These are phyloP conservation scores for Boletus mariae DNA, from an alignment of 1,284 basidiomycete species.

Conservation along the genomic window DNA sequence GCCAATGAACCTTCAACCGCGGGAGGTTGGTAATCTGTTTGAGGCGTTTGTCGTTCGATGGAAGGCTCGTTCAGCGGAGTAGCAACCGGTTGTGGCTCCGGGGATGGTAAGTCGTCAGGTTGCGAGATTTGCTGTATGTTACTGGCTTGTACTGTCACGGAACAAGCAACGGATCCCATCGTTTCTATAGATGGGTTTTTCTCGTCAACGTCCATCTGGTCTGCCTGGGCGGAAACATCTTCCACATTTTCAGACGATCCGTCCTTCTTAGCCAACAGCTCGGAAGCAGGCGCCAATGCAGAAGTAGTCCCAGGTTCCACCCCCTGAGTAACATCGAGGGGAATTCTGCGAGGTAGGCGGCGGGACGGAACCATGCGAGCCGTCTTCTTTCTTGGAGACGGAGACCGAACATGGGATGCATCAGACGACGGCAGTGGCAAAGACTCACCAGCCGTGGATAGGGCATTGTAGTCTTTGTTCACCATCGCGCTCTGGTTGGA, in stretches of 20 bases:
- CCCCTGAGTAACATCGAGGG: slow-evolving; percentile 1
- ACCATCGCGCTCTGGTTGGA: slow-evolving; percentile 5
- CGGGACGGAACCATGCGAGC: slow-evolving; percentile 28
- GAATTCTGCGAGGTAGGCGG: slow-evolving; percentile 20
- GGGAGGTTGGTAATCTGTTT: not conserved
- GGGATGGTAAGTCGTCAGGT: not conserved
- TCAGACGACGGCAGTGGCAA: not conserved
- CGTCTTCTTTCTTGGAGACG: slow-evolving; percentile 17
- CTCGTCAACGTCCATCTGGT: slow-evolving; percentile 9
- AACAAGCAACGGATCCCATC: not conserved
- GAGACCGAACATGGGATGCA: slow-evolving; percentile 5
- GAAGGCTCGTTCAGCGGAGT: not conserved
- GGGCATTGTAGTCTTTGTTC: not conserved
- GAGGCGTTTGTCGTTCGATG: not conserved
- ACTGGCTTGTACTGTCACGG: not conserved
- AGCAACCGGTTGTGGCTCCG: not conserved
- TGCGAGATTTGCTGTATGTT: not conserved
- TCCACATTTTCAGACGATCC: not conserved
- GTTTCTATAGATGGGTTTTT: not conserved
- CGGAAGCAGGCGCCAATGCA: not conserved
- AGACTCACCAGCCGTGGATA: slow-evolving; percentile 1
- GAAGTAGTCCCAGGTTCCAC: not conserved
- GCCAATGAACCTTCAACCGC: not conserved
- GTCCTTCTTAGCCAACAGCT: not conserved
- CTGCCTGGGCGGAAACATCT: not conserved